phyloP scores from a whole-genome alignment of 1,139 yeast genomes.

The Kurtzmaniella quercitrusa region DNA sequence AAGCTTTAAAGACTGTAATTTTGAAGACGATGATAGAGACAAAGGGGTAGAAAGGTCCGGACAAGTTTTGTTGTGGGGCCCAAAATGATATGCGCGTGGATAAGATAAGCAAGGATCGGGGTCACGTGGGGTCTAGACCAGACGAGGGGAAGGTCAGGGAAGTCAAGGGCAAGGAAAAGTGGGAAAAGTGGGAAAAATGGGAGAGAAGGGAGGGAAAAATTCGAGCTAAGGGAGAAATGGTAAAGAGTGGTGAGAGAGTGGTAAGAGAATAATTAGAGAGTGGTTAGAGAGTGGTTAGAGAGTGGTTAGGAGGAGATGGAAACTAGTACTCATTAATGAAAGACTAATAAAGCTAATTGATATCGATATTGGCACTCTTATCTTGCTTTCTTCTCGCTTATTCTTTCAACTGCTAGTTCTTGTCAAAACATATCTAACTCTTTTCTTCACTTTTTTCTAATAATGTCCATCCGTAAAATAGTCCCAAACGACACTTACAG shows the following conservation, averaged over 20 bases:
- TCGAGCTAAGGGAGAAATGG: not conserved
- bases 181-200: not conserved
- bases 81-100: not conserved
- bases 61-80: slow-evolving; percentile 1
- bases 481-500: slow-evolving; percentile 26
- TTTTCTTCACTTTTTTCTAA: not conserved
- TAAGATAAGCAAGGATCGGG: not conserved
- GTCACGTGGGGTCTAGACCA: not conserved
- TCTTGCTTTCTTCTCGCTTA: not conserved
- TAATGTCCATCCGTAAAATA: slow-evolving; percentile 38
- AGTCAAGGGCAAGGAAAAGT: too few relatives aligned
- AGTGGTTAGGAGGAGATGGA: too few relatives aligned
- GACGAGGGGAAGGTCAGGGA: too few relatives aligned
- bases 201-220: not conserved
- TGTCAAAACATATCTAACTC: not conserved
- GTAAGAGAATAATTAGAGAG: not conserved
- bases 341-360: too few relatives aligned
- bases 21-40: too few relatives aligned
- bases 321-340: too few relatives aligned
- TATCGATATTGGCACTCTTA: not conserved
- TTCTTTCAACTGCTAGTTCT: not conserved
- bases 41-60: too few relatives aligned
- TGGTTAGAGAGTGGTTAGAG: too few relatives aligned
- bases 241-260: not conserved
- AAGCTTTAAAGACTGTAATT: too few relatives aligned